phyloP scores from a whole-genome alignment of 2,329 filamentous ascomycete genomes.

The Cladorrhinum sp. region DNA sequence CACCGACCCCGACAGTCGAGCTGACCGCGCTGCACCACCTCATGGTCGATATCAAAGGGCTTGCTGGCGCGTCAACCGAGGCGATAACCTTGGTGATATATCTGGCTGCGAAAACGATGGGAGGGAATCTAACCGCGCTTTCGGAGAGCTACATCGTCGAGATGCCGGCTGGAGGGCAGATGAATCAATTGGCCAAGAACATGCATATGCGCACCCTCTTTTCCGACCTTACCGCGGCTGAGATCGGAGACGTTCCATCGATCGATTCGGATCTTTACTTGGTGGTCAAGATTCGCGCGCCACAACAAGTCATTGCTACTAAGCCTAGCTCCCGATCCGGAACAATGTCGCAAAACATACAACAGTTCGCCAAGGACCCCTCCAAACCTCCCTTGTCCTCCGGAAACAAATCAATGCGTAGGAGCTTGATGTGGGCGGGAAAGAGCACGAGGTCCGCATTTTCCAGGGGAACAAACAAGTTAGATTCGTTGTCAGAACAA shows the following conservation, averaged over 20 bases:
- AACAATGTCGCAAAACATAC: constrained; percentile 38
- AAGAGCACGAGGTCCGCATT: constrained; percentile 54
- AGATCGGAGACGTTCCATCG: constrained; percentile 61
- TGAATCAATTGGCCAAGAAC: constrained; percentile 61
- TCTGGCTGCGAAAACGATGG: constrained; percentile 68
- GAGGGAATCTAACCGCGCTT: constrained; percentile 61
- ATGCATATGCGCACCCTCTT: constrained; percentile 81
- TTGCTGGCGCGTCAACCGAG: constrained; percentile 73
- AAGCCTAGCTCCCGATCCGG: constrained; percentile 54
- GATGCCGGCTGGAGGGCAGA: constrained; percentile 69
- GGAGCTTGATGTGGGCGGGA: constrained; percentile 68
- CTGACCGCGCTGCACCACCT: constrained; percentile 74
- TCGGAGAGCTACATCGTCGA: constrained; percentile 83
- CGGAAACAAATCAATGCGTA: constrained; percentile 53
- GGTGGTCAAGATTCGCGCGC: constrained; percentile 72
- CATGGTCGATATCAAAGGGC: constrained; percentile 77
- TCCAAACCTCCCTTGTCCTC: constrained; percentile 48
- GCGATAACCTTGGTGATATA: constrained; percentile 74
- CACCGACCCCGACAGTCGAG: constrained; percentile 66
- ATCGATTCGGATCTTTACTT: constrained; percentile 75
- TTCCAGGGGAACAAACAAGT: constrained; percentile 50
- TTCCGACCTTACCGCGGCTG: constrained; percentile 75
- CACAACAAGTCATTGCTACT: constrained; percentile 46
- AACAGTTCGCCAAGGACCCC: constrained; percentile 41
- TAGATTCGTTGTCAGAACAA: constrained; percentile 57